phyloP scores from a whole-genome alignment of 2,329 filamentous ascomycete genomes.

The Stemphylium beticola region DNA sequence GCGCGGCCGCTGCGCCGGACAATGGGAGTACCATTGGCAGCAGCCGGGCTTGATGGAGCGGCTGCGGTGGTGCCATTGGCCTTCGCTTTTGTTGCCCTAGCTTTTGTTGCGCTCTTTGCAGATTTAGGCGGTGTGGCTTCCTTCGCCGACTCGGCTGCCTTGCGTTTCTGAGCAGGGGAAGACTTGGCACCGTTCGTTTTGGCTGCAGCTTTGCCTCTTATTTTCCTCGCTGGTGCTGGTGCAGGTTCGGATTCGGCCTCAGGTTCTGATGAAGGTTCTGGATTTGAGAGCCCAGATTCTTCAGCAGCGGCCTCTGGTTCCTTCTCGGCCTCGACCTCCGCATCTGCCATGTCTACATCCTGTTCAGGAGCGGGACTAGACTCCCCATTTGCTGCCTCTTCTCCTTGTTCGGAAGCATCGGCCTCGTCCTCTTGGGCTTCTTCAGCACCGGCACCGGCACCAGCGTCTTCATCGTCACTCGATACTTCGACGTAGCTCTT shows the following conservation, averaged over 20 bases:
- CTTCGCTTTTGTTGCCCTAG: conserved; percentile 20
- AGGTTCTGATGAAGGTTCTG: conserved; percentile 25
- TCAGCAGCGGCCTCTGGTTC: conserved; percentile 17
- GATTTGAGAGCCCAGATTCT: conserved; percentile 19
- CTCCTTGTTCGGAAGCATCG: conserved; percentile 25
- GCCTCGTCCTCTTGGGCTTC: conserved; percentile 25
- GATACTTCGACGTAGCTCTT: conserved; percentile 56
- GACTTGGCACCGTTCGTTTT: conserved; percentile 29
- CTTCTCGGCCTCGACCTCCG: conserved; percentile 11
- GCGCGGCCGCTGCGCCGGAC: conserved; percentile 31
- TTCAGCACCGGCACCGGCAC: conserved; percentile 37
- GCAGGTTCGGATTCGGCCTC: conserved; percentile 20
- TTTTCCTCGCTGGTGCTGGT: conserved; percentile 22
- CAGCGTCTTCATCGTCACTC: conserved; percentile 51
- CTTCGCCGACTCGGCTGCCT: conserved; percentile 19
- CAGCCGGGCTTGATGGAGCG: conserved; percentile 19
- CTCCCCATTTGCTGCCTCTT: conserved; percentile 19
- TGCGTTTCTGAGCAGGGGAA: conserved; percentile 26
- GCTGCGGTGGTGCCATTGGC: conserved; percentile 14
- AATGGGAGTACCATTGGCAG: conserved; percentile 19
- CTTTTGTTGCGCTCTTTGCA: conserved; percentile 21
- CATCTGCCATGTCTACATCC: conserved; percentile 41
- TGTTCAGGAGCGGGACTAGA: conserved; percentile 26
- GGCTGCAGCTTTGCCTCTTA: conserved; percentile 21
- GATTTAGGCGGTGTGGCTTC: conserved; percentile 25